Conservation (phyloP, 306 rosid genomes). For the Cicer chorassanicum region DNA sequence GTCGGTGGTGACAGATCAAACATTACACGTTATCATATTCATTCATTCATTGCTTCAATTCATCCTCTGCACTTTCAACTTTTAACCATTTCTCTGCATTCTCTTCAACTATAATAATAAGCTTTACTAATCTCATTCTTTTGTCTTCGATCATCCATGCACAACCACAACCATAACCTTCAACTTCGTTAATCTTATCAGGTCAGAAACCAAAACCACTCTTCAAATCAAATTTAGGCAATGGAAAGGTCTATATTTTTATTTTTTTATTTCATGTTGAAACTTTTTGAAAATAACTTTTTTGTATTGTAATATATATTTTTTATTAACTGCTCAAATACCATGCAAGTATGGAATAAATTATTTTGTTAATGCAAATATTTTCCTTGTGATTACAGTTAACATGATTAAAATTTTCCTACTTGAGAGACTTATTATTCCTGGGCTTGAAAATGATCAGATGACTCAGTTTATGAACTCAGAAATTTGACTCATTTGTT, state of each 20-base stretch:
- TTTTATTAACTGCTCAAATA: neutral
- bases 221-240: neutral
- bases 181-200: slow-evolving; percentile 28
- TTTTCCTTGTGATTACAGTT: neutral
- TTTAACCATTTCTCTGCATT: neutral
- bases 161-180: neutral
- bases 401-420: too few species aligned
- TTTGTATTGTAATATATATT: neutral
- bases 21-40: slow-evolving; percentile 30
- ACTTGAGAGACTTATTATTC: too few species aligned
- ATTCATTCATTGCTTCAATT: neutral
- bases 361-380: slow-evolving; percentile 7
- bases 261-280: neutral
- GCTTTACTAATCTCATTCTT: too few species aligned
- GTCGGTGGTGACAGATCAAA: slow-evolving; percentile 48
- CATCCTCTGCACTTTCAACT: neutral
- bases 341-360: neutral
- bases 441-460: too few species aligned
- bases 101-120: neutral
- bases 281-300: neutral
- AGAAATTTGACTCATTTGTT: too few species aligned
- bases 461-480: too few species aligned
- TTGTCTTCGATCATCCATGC: slow-evolving; percentile 32
- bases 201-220: slow-evolving; percentile 42
- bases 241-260: neutral